Conservation (phyloP, 1,284 basidiomycete genomes). For the Apiotrichum sp. region DNA sequence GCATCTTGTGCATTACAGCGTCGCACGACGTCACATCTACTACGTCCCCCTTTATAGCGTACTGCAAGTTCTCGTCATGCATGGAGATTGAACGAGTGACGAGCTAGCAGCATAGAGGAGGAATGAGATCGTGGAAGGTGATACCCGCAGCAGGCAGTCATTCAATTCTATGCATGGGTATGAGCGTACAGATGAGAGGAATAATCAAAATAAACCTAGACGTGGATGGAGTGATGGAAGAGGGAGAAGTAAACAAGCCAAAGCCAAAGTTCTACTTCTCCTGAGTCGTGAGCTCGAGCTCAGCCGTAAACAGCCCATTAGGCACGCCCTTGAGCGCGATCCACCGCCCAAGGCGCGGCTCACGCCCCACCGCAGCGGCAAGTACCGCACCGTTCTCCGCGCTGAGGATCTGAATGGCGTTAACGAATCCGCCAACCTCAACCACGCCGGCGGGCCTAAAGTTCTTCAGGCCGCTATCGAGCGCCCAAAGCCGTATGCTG, state of each 20-base stretch:
- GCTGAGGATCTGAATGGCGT: constrained; percentile 74
- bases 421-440: constrained; percentile 70
- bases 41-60: too few relatives aligned
- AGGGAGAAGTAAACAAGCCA: too few relatives aligned
- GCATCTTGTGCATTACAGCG: constrained; percentile 8
- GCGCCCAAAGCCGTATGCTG: constrained; percentile 77
- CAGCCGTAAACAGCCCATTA: constrained; percentile 67
- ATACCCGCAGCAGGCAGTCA: neutral
- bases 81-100: too few relatives aligned
- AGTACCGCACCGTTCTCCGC: constrained; percentile 50
- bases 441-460: constrained; percentile 60
- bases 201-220: too few relatives aligned
- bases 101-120: too few relatives aligned
- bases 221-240: too few relatives aligned
- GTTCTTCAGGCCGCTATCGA: constrained; percentile 67
- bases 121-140: too few relatives aligned
- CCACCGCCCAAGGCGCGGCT: constrained; percentile 87
- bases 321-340: constrained; percentile 61
- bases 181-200: neutral
- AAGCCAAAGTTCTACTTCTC: neutral
- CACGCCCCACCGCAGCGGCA: constrained; percentile 75
- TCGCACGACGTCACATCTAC: too few relatives aligned
- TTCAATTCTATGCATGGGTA: constrained; percentile 5
- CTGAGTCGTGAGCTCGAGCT: constrained; percentile 21
- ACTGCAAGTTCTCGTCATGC: too few relatives aligned